Conservation (phyloP, 768 basidiomycete genomes). For the Tricholoma bakamatsutake region DNA sequence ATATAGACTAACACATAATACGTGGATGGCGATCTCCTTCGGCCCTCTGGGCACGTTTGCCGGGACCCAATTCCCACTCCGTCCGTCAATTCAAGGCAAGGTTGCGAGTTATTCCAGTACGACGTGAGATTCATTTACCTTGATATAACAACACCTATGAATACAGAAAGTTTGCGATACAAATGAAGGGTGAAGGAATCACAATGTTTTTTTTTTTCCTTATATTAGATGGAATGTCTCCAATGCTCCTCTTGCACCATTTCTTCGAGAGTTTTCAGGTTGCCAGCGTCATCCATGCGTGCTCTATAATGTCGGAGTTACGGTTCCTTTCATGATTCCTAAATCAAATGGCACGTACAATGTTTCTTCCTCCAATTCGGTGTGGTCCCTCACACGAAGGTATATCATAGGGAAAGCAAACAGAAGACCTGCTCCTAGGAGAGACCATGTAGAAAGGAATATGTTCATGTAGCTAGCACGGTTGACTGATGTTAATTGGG, state of each 20-base stretch:
- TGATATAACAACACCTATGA: not conserved
- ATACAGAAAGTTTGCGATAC: not conserved
- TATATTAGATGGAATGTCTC: not conserved
- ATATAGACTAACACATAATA: too few species aligned
- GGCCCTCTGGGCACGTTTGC: too few species aligned
- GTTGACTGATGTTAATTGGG: not conserved
- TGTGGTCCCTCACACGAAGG: slow-evolving; percentile 58
- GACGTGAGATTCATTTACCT: not conserved
- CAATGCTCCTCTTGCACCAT: not conserved
- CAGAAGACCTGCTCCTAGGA: slow-evolving; percentile 57
- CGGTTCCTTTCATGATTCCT: slow-evolving; percentile 1
- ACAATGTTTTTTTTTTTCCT: not conserved
- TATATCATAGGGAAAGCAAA: slow-evolving; percentile 74
- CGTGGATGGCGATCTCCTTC: too few species aligned
- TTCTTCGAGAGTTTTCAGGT: not conserved
- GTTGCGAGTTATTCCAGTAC: not conserved
- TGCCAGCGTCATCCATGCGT: slow-evolving; percentile 15
- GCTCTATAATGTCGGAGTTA: slow-evolving; percentile 20
- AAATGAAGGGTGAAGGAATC: not conserved
- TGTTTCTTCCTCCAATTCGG: slow-evolving; percentile 45
- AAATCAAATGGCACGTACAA: slow-evolving; percentile 32
- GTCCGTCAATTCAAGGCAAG: too few species aligned
- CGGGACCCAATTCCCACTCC: too few species aligned
- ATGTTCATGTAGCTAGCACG: slow-evolving; percentile 55
- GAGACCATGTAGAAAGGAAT: slow-evolving; percentile 69